Evolutionary conservation across 2,329 filamentous ascomycete genomes (phyloP).

Genomic region (Coniochaeta sp.): DNA sequence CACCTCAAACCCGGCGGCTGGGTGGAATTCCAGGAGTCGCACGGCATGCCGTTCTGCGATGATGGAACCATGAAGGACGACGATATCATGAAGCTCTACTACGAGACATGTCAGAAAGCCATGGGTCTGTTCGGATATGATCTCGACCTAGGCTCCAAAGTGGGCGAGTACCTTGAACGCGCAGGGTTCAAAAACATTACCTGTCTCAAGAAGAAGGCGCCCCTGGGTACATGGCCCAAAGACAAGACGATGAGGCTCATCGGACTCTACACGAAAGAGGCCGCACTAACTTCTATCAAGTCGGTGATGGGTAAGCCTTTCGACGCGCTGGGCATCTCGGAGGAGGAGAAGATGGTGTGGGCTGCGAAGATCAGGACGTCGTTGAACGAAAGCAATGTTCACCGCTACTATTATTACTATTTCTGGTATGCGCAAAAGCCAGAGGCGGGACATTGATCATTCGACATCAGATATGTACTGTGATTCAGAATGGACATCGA

Average conservation of each 20-base stretch:
- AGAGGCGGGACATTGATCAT: not conserved
- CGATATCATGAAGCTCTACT: slow-evolving; percentile 8
- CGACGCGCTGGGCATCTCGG: slow-evolving; percentile 39
- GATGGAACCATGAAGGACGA: slow-evolving; percentile 12
- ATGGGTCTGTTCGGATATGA: slow-evolving; percentile 21
- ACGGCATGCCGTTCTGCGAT: slow-evolving; percentile 12
- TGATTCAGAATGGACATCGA: not conserved
- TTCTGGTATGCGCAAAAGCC: slow-evolving; percentile 13
- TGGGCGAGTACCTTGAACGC: slow-evolving; percentile 13
- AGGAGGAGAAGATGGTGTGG: slow-evolving; percentile 53
- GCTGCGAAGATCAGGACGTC: slow-evolving; percentile 12
- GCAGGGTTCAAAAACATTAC: slow-evolving; percentile 34
- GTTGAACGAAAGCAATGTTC: slow-evolving; percentile 2
- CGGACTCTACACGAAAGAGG: slow-evolving; percentile 21
- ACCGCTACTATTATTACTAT: slow-evolving; percentile 5
- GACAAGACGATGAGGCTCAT: slow-evolving; percentile 32
- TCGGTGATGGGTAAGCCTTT: slow-evolving; percentile 10
- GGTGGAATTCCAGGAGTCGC: slow-evolving; percentile 17
- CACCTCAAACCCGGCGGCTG: slow-evolving; percentile 15
- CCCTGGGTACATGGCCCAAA: slow-evolving; percentile 38
- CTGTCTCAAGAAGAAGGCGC: slow-evolving; percentile 32
- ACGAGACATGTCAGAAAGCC: slow-evolving; percentile 19
- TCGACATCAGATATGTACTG: not conserved
- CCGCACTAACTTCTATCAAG: slow-evolving; percentile 5
- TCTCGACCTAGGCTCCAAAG: slow-evolving; percentile 11